Evolutionary conservation across 176 grass and related monocot species (phyloP).

Genomic region (Oryza rufipogon): DNA sequence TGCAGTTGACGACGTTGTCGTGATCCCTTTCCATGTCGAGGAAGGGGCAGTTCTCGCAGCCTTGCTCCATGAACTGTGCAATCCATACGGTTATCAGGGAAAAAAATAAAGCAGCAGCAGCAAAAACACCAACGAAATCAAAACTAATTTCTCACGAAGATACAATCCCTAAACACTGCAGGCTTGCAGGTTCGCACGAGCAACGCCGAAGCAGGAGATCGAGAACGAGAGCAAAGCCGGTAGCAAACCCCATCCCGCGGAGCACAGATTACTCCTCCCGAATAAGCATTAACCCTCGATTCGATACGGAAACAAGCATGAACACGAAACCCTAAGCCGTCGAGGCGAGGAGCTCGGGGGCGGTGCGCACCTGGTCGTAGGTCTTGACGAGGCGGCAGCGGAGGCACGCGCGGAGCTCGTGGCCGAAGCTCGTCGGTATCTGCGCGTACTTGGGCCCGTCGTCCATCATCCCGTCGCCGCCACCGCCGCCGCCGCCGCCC

Average conservation of each 20-base stretch:
- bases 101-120: neutral
- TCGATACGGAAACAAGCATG: neutral
- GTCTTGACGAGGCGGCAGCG: slow-evolving; percentile 99
- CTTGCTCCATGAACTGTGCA: slow-evolving; percentile 84
- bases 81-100: slow-evolving; percentile 3
- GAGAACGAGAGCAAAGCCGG: neutral
- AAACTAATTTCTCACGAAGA: neutral
- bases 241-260: slow-evolving; percentile 30
- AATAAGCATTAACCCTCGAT: neutral
- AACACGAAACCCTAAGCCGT: neutral
- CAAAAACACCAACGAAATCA: neutral
- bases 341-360: neutral
- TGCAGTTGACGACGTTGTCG: slow-evolving; percentile 85
- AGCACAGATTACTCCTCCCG: neutral
- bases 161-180: neutral
- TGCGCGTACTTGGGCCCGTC: slow-evolving; percentile 63
- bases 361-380: slow-evolving; percentile 76
- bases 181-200: neutral
- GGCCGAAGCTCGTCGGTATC: slow-evolving; percentile 98
- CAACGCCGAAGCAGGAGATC: neutral
- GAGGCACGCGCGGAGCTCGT: slow-evolving; percentile 95
- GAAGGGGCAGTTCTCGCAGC: slow-evolving; percentile 95
- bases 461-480: slow-evolving; percentile 47
- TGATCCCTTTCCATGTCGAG: slow-evolving; percentile 93
- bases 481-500: neutral